Evolutionary conservation across 768 basidiomycete genomes (phyloP).

Genomic region (Hortiboletus campestris): DNA sequence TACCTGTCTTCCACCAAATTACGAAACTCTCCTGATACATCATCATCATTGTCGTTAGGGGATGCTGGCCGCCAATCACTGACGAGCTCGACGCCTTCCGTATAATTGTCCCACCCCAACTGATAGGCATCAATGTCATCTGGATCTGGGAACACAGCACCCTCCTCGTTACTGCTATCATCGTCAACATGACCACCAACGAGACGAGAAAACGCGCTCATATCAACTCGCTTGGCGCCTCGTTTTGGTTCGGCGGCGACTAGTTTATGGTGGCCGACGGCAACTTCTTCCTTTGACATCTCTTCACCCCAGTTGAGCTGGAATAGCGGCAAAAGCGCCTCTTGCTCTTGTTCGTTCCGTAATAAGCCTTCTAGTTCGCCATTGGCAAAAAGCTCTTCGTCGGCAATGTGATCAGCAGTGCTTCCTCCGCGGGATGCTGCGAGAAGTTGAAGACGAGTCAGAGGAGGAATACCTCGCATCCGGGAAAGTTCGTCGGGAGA

Average conservation of each 20-base stretch:
- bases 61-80: constrained; percentile 47
- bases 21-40: constrained; percentile 15
- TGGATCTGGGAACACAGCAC: constrained; percentile 18
- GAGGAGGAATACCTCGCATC: constrained; percentile 34
- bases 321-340: constrained; percentile 38
- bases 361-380: constrained; percentile 67
- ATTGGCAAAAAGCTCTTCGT: constrained; percentile 70
- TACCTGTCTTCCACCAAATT: constrained; percentile 24
- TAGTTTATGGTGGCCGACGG: neutral
- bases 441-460: constrained; percentile 65
- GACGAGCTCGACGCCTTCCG: constrained; percentile 36
- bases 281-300: constrained; percentile 24
- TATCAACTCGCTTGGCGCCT: constrained; percentile 46
- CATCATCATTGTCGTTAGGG: constrained; percentile 24
- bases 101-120: constrained; percentile 11
- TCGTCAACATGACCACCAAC: constrained; percentile 36
- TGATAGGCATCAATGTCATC: constrained; percentile 19
- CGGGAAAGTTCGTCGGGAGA: constrained; percentile 29
- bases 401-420: constrained; percentile 47
- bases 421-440: constrained; percentile 56
- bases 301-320: constrained; percentile 38
- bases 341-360: constrained; percentile 51
- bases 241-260: constrained; percentile 24
- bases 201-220: constrained; percentile 54
- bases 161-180: constrained; percentile 25